These are phyloP conservation scores for Acer yangbiense DNA, from an alignment of 345 rosid genomes.

Conservation along the genomic window DNA sequence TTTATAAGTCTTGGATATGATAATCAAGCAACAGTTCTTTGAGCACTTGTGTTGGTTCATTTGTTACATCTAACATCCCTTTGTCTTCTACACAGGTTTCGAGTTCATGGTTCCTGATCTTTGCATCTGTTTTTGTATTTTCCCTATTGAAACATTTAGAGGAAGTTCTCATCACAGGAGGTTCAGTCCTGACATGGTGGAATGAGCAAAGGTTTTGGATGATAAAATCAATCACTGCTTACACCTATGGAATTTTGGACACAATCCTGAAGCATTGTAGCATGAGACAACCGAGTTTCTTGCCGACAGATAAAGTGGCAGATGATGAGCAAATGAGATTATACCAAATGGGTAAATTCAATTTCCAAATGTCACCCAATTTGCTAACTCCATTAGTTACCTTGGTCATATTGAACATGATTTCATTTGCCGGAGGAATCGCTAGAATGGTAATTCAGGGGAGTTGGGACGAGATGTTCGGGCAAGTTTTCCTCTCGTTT, in stretches of 20 bases:
- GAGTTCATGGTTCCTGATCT: constrained; percentile 1
- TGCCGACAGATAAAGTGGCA: constrained; percentile 21
- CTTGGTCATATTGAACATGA: neutral
- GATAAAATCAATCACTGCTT: constrained; percentile 25
- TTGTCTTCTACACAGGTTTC: neutral
- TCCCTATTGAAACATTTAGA: neutral
- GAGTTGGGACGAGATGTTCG: constrained; percentile 18
- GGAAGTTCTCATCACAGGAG: neutral
- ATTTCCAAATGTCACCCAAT: constrained; percentile 22
- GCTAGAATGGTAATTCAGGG: neutral
- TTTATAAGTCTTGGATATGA: no score
- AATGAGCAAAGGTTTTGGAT: constrained; percentile 15
- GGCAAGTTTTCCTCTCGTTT: constrained; percentile 28
- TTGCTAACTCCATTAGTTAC: constrained; percentile 25
- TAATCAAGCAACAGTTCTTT: no score
- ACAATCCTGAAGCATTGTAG: constrained; percentile 5
- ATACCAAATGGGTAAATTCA: constrained; percentile 27
- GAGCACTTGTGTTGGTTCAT: no score
- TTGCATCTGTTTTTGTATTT: neutral
- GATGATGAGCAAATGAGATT: neutral
- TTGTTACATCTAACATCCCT: neutral
- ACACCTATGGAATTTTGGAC: constrained; percentile 4
- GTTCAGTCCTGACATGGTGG: neutral
- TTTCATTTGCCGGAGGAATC: constrained; percentile 18
- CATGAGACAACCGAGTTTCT: constrained; percentile 25